Percentiles rank a stretch among this genome's conserved stretches.
Evolutionary conservation across 352 stramenopile species (phyloP).

Genomic region (Aphanomyces invadans): DNA sequence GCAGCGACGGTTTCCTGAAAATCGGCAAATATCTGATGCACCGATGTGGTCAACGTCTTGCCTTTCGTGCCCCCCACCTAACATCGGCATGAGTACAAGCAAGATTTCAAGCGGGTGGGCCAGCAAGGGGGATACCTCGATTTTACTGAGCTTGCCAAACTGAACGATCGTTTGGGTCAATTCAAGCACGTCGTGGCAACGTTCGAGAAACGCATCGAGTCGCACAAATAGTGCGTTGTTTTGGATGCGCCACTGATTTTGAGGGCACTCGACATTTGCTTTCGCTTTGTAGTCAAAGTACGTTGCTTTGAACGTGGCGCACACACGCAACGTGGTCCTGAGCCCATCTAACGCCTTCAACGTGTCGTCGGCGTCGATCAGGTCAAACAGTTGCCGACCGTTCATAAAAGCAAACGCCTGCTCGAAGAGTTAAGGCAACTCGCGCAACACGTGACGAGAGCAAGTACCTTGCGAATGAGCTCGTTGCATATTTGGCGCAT

Average conservation of each 20-base stretch:
- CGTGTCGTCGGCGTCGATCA: slow-evolving; percentile 96
- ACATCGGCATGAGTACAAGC: background rate
- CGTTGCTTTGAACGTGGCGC: slow-evolving; percentile 94
- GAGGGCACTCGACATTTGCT: slow-evolving; percentile 93
- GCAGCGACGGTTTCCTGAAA: slow-evolving; percentile 91
- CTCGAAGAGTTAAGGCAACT: slow-evolving; percentile 27
- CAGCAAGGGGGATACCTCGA: slow-evolving; percentile 43
- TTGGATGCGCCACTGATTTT: slow-evolving; percentile 96
- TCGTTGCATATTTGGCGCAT: slow-evolving; percentile 98
- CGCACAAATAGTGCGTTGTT: slow-evolving; percentile 97
- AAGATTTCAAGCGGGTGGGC: no score
- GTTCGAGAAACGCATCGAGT: slow-evolving; percentile 95
- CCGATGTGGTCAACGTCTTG: slow-evolving; percentile 88
- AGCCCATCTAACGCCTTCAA: slow-evolving; percentile 91
- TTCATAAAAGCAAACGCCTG: slow-evolving; percentile 89
- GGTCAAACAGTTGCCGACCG: slow-evolving; percentile 92
- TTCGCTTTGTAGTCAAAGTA: slow-evolving; percentile 98
- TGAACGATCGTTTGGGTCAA: slow-evolving; percentile 97
- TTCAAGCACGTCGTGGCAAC: slow-evolving; percentile 96
- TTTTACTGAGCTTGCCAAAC: slow-evolving; percentile 97
- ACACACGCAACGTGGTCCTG: slow-evolving; percentile 90
- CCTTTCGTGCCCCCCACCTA: slow-evolving; percentile 93
- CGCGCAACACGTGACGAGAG: background rate
- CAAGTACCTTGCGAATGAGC: slow-evolving; percentile 53
- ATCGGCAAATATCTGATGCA: slow-evolving; percentile 94